Percentiles rank a stretch among this genome's conserved stretches.
Evolutionary conservation across 352 stramenopile genomes (phyloP).

Genomic region (Peronosclerospora sorghi): DNA sequence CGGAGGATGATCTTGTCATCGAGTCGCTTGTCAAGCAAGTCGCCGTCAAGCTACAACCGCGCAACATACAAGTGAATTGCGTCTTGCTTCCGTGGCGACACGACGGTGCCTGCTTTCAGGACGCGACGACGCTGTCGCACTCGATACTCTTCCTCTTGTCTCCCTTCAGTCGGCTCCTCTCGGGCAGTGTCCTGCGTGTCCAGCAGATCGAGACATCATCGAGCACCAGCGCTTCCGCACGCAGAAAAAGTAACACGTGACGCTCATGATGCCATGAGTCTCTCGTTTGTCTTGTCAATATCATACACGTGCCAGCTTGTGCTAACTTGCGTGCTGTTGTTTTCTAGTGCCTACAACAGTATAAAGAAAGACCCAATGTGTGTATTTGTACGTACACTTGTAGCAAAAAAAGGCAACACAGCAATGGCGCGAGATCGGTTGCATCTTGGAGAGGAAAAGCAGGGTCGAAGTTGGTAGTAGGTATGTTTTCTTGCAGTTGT

Average conservation of each 20-base stretch:
- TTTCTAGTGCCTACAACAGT: too few relatives aligned
- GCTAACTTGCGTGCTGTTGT: too few relatives aligned
- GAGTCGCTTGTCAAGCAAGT: constrained; percentile 34
- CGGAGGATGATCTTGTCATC: constrained; percentile 12
- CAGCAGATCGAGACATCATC: constrained; percentile 14
- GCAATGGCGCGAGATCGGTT: too few relatives aligned
- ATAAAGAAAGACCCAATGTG: too few relatives aligned
- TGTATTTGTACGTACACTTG: too few relatives aligned
- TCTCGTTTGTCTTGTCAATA: too few relatives aligned
- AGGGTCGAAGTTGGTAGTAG: too few relatives aligned
- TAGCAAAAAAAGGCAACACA: too few relatives aligned
- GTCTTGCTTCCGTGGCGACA: constrained; percentile 25
- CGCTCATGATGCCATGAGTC: neutral
- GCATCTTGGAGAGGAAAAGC: too few relatives aligned
- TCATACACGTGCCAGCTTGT: too few relatives aligned
- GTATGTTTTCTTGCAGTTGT: too few relatives aligned
- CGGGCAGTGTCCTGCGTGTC: constrained; percentile 45
- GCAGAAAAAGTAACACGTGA: neutral
- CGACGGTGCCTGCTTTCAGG: constrained; percentile 1
- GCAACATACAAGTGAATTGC: constrained; percentile 45
- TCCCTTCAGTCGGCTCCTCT: constrained; percentile 31
- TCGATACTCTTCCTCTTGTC: constrained; percentile 55
- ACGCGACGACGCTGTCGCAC: constrained; percentile 29
- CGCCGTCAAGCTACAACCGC: constrained; percentile 23
- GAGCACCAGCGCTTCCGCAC: neutral